Base-by-base conservation (phyloP, 768 basidiomycete species). In the Lentinula guzmanii region DNA sequence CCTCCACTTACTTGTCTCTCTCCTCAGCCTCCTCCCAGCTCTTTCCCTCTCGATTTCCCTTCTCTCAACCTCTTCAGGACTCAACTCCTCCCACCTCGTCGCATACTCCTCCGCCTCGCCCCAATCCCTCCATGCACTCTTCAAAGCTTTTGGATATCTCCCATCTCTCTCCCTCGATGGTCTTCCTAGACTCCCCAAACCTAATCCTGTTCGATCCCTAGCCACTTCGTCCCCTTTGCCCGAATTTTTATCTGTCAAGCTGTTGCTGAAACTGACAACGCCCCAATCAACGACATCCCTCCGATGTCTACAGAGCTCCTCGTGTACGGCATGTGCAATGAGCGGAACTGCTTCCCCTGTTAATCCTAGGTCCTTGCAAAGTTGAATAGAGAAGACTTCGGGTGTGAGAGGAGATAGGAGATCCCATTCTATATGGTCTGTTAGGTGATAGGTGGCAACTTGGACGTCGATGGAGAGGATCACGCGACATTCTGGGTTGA, bases 381-480 rank as follows among this genome's bases (percentile, higher is more conserved):
- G 87, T 54, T 83, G 86, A 42, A 76, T 74, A 0, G 96, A 84
- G 68, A 98, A 98, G 1, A 76, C 79, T 70, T 96, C 90, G 1
- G 96, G 96, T 0, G 93, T 95, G 41, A 98, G 81, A 3, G 90
- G 83, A 3, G 95, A 96, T 51, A 91, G 84, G n/a, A 98, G 82
- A 73, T 99, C 96, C 96, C 96, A 99, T 74, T 99, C 97, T 65
- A 99, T 94, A 69, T 95, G 91, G 75, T 99, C 97, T 61, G 91
- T 79, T 1, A 99, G 81, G 72, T 96, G 93, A 70, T 94, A 82
- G 52, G 89, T 91, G 24, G 89, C 92, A 69, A 99, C 90, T 72
- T 99, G 97, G 28, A 98, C 93, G 75, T 99, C 97, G 70, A 99
- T 93, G 93, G 97, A 55, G 28, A 51, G 52, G 46, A 53, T 56